Evolutionary conservation across 2,329 filamentous ascomycete genomes (phyloP).

Genomic region (Orbilia blumenaviensis): DNA sequence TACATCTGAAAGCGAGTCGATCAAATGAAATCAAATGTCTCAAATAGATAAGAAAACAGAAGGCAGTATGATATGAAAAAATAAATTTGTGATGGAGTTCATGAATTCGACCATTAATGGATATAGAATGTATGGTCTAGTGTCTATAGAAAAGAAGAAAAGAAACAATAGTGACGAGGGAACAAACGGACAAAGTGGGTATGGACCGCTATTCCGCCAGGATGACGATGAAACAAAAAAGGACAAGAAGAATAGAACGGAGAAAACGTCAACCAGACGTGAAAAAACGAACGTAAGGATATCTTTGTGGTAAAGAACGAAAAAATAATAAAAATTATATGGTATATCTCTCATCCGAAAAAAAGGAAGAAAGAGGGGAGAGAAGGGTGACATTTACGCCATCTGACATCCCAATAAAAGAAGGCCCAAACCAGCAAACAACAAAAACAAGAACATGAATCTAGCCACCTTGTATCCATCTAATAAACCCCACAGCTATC

Average conservation of each 20-base stretch:
- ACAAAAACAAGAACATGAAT: not conserved
- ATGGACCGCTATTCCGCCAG: no score
- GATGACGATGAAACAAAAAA: not conserved
- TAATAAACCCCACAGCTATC: not conserved
- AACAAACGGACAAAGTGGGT: no score
- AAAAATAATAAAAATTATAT: not conserved
- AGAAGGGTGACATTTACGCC: not conserved
- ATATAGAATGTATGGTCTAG: no score
- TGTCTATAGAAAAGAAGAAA: not conserved
- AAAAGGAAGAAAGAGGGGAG: not conserved
- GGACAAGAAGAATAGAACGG: not conserved
- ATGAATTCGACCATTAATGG: no score
- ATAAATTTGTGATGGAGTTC: no score
- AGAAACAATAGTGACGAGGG: no score
- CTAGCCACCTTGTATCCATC: not conserved
- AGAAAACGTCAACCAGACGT: no score
- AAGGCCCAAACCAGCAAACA: not conserved
- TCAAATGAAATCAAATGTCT: no score
- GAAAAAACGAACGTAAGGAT: not conserved
- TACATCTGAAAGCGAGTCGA: no score
- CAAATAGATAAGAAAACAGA: no score
- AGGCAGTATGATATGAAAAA: no score
- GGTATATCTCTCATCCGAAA: not conserved
- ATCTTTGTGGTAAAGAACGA: not conserved
- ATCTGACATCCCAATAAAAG: not conserved